Conservation (phyloP, 2,329 filamentous ascomycete genomes). For the Elsinoe fawcettii region DNA sequence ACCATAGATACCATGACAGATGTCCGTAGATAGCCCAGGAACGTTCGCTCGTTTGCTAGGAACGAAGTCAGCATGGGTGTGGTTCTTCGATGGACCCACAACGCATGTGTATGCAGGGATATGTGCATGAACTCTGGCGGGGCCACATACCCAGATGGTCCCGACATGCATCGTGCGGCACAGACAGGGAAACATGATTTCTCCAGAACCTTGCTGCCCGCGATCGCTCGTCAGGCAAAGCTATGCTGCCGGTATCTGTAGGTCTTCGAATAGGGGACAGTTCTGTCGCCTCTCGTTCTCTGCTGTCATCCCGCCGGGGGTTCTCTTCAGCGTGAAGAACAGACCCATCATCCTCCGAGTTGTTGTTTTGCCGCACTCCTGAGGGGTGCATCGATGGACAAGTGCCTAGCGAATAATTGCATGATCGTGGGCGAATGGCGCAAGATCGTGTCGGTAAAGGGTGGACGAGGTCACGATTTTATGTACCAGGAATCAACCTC, state of each 20-base stretch:
- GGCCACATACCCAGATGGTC: constrained; percentile 47
- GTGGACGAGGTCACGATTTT: background rate
- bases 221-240: background rate
- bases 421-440: background rate
- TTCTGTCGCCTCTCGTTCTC: constrained; percentile 31
- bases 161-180: constrained; percentile 44
- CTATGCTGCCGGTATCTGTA: background rate
- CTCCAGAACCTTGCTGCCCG: constrained; percentile 41
- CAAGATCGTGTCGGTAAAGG: background rate
- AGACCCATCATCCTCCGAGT: constrained; percentile 18
- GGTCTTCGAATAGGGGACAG: constrained; percentile 20
- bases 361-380: constrained; percentile 17
- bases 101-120: background rate
- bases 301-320: constrained; percentile 4
- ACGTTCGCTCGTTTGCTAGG: constrained; percentile 65
- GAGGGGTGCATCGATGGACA: constrained; percentile 3
- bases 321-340: constrained; percentile 16
- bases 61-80: constrained; percentile 7
- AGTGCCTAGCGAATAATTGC: background rate
- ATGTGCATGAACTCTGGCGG: constrained; percentile 4
- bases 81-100: background rate
- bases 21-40: constrained; percentile 64
- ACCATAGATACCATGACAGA: constrained; percentile 61
- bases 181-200: constrained; percentile 42
- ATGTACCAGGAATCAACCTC: background rate